Evolutionary conservation across 2,329 filamentous ascomycete species (phyloP).

Genomic region (Fusarium acutatum): DNA sequence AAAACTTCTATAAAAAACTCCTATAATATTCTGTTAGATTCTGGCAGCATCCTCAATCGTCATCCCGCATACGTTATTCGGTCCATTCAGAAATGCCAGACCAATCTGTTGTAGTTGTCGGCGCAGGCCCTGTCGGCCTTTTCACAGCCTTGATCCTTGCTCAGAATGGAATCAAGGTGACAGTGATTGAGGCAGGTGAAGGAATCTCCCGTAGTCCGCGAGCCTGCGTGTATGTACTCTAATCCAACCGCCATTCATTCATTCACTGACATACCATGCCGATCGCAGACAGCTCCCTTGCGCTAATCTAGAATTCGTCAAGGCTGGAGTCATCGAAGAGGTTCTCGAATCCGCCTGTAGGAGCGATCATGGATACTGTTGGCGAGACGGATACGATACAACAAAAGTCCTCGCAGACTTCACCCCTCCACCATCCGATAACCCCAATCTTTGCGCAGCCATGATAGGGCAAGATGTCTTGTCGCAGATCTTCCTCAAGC

Average conservation of each 20-base stretch:
- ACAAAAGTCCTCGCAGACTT: background rate
- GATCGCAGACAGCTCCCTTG: background rate
- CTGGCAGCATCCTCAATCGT: background rate
- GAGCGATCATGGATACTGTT: background rate
- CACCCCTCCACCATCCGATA: background rate
- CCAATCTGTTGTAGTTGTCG: background rate
- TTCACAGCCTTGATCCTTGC: background rate
- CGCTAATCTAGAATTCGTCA: background rate
- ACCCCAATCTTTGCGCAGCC: background rate
- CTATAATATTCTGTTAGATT: rapidly evolving
- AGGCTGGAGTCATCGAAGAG: background rate
- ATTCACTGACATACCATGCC: background rate
- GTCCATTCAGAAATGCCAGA: background rate
- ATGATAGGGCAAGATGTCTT: background rate
- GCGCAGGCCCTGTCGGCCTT: background rate
- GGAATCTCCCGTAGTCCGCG: background rate
- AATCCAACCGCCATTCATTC: rapidly evolving
- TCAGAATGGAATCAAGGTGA: background rate
- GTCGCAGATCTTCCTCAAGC: background rate
- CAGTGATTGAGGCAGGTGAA: background rate
- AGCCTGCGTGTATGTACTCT: background rate
- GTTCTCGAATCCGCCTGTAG: rapidly evolving
- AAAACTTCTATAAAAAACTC: rapidly evolving
- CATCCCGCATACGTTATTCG: background rate
- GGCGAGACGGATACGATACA: background rate